Conservation (phyloP, 345 rosid genomes). For the Hibiscus syriacus region DNA sequence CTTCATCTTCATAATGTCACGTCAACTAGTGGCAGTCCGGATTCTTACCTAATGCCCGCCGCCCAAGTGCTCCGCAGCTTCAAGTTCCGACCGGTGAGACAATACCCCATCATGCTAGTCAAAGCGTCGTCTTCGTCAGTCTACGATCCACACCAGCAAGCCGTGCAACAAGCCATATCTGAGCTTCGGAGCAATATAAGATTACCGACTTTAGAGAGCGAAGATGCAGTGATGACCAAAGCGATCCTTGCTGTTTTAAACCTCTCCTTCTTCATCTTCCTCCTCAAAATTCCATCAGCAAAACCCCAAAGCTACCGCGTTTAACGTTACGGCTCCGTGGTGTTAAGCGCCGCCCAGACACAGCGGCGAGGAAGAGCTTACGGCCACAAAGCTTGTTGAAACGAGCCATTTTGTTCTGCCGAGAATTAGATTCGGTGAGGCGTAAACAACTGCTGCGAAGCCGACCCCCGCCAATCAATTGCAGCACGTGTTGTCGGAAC, state of each 20-base stretch:
- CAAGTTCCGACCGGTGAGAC: constrained; percentile 12
- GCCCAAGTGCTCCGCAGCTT: constrained; percentile 25
- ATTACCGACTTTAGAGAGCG: constrained; percentile 33
- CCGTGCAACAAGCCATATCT: too few relatives aligned
- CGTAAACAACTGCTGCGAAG: too few relatives aligned
- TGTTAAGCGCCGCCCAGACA: constrained; percentile 9
- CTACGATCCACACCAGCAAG: too few relatives aligned
- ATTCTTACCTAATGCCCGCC: constrained; percentile 47
- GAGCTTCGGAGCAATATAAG: constrained; percentile 12
- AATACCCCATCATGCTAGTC: too few relatives aligned
- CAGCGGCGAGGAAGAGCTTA: too few relatives aligned
- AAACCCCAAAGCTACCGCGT: constrained; percentile 25
- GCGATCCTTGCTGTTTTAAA: constrained; percentile 66
- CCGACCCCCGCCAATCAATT: too few relatives aligned
- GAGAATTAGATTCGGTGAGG: too few relatives aligned
- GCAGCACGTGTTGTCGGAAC: too few relatives aligned
- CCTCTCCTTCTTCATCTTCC: constrained; percentile 44
- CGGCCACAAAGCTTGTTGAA: constrained; percentile 40
- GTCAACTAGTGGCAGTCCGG: constrained; percentile 49
- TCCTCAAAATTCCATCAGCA: constrained; percentile 36
- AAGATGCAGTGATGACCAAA: constrained; percentile 45
- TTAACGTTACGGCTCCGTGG: constrained; percentile 25
- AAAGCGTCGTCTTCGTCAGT: too few relatives aligned
- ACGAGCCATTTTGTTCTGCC: constrained; percentile 41
- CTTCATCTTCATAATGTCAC: constrained; percentile 71